A percentile compares a stretch with the other conserved stretches of the same genome.
Evolutionary conservation across 305 asterid genomes (phyloP).

Genomic region (Vinca major): DNA sequence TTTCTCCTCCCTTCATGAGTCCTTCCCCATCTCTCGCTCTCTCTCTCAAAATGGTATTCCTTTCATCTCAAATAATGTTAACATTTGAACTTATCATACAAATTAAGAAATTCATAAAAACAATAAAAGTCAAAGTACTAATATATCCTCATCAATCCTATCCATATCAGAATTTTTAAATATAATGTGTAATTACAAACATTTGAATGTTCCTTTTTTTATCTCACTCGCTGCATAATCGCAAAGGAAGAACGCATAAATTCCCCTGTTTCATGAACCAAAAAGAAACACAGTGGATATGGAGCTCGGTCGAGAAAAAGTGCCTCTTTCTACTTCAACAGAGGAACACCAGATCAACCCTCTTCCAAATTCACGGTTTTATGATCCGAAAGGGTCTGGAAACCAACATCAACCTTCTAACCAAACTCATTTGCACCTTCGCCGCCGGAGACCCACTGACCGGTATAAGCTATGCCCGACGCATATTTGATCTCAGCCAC

Average conservation of each 20-base stretch:
- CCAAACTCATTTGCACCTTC: constrained; percentile 52
- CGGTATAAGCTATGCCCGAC: constrained; percentile 58
- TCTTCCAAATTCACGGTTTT: constrained; percentile 66
- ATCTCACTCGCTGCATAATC: not conserved
- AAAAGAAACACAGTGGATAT: constrained; percentile 25
- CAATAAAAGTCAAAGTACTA: no score
- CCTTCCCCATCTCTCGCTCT: no score
- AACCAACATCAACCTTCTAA: constrained; percentile 53
- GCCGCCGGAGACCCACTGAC: constrained; percentile 28
- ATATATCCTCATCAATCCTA: no score
- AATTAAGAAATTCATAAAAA: no score
- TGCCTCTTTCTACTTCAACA: constrained; percentile 61
- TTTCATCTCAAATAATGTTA: no score
- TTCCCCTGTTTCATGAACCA: constrained; percentile 22
- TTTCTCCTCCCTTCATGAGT: no score
- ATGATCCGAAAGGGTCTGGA: constrained; percentile 52
- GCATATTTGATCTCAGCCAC: constrained; percentile 46
- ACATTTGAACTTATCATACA: no score
- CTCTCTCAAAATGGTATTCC: no score
- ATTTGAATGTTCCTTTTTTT: no score
- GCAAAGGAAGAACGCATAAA: not conserved
- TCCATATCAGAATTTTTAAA: no score
- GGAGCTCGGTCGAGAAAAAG: constrained; percentile 54
- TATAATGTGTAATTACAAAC: no score
- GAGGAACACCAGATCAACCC: constrained; percentile 37